Percentiles rank a stretch among this genome's conserved stretches.
These are phyloP conservation scores for Angomonas deanei DNA, from an alignment of 208 protist genomes.

Conservation along the genomic window DNA sequence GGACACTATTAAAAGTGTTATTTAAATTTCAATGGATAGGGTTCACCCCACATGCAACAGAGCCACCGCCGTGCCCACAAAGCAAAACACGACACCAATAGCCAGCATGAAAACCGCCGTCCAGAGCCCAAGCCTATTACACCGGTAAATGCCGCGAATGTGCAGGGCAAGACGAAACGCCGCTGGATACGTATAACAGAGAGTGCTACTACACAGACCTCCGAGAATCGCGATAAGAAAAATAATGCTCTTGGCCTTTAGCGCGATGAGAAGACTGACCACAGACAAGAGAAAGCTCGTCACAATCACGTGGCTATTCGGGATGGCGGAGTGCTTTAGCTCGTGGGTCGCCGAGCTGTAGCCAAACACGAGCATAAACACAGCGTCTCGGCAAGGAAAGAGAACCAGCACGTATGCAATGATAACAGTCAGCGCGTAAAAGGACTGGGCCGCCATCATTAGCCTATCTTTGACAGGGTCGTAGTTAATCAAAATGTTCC, in stretches of 20 bases:
- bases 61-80: conserved; percentile 32
- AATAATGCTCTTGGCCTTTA: conserved; percentile 42
- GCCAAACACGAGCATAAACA: conserved; percentile 51
- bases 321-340: conserved; percentile 27
- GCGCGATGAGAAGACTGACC: conserved; percentile 35
- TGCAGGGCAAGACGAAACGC: conserved; percentile 54
- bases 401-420: conserved; percentile 63
- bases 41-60: not conserved
- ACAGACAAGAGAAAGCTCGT: conserved; percentile 36
- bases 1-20: too few relatives aligned
- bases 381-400: conserved; percentile 53
- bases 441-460: conserved; percentile 31
- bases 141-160: conserved; percentile 31
- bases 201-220: conserved; percentile 57
- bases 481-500: conserved; percentile 73
- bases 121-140: conserved; percentile 19
- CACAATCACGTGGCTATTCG: conserved; percentile 26
- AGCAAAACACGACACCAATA: conserved; percentile 35
- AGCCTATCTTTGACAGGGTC: conserved; percentile 42
- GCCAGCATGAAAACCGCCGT: conserved; percentile 35
- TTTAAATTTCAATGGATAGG: too few relatives aligned
- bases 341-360: conserved; percentile 25
- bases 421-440: conserved; percentile 54
- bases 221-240: conserved; percentile 67
- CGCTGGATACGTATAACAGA: conserved; percentile 69